Evolutionary conservation across 1,284 basidiomycete genomes (phyloP).

Genomic region (Puccinia horiana): DNA sequence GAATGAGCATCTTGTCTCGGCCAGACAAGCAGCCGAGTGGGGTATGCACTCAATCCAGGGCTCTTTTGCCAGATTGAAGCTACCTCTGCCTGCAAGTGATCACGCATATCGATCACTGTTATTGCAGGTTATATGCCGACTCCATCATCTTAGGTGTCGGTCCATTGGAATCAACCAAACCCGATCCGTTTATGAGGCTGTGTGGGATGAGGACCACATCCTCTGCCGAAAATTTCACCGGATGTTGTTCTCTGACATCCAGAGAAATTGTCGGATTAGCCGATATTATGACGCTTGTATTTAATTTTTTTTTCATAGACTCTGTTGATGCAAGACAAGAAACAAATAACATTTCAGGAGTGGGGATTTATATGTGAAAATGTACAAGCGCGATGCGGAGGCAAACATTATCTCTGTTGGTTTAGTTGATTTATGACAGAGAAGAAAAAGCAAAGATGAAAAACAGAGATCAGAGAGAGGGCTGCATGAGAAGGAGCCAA

Average conservation of each 20-base stretch:
- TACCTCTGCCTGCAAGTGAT: neutral
- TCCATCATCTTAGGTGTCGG: neutral
- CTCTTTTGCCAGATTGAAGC: neutral
- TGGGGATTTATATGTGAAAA: too few relatives aligned
- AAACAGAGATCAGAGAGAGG: too few relatives aligned
- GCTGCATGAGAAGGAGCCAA: too few relatives aligned
- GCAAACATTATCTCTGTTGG: too few relatives aligned
- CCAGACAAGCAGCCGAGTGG: neutral
- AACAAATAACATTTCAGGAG: too few relatives aligned
- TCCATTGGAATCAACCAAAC: too few relatives aligned
- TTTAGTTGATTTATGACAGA: too few relatives aligned
- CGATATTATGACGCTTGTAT: neutral
- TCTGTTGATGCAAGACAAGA: too few relatives aligned
- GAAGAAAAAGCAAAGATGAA: too few relatives aligned
- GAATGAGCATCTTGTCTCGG: neutral
- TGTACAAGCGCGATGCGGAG: too few relatives aligned
- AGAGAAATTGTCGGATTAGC: too few relatives aligned
- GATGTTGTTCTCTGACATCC: neutral
- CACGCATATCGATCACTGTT: neutral
- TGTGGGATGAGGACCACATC: neutral
- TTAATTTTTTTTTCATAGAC: too few relatives aligned
- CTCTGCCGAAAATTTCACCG: neutral
- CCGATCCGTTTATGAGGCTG: neutral
- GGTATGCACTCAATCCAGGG: neutral
- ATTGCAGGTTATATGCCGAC: neutral